Evolutionary conservation across 1,284 basidiomycete genomes (phyloP), one percentile per base, ranked within the genome.

Genomic region (Megacollybia platyphylla): DNA sequence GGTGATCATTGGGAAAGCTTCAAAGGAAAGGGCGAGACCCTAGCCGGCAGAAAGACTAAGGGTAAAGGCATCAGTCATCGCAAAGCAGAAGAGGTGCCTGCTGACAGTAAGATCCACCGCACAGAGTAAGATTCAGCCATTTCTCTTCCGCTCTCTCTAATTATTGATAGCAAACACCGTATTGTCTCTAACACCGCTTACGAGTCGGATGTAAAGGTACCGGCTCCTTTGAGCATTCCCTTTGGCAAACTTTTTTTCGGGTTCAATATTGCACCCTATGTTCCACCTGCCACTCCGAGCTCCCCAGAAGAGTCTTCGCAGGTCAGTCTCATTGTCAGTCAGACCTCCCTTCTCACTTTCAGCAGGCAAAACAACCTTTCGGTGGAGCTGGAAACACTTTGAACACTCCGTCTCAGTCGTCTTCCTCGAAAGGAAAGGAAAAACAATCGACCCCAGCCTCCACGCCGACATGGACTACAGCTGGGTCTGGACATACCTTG

Each of bases 171-270:
- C 52, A 78, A 88, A 58, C 82, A 82, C 15, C 79, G 77, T 27
- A 79, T 97, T 39, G 77, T 97, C 41, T 91, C 91, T 0, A 89
- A 86, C 44, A 83, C 82, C 43, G 80, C 79, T 18, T 62, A 90
- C 8, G 81, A 89, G 53, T 70, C 73, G 5, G 84, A 86, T 31
- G 71, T 70, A 42, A 84, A 86, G 58, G 89, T 88, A 4, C 93
- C 96, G 1, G 91, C 90, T 0, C 82, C 90, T 1, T 70, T 99
- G 39, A 85, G 87, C 51, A 67, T 99, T 26, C 92, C 94, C 0
- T 85, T 87, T 49, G 96, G 96, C 15, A 87, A 93, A 52, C 68
- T 96, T 18, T 96, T 97, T 70, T 96, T 97, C 56, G 92, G 92
- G 7, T 97, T 84, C 66, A 82, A 83, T 44, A 73, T 87, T 39